phyloP scores from a whole-genome alignment of 495 filamentous ascomycete genomes.

The Wilcoxina mikolae region DNA sequence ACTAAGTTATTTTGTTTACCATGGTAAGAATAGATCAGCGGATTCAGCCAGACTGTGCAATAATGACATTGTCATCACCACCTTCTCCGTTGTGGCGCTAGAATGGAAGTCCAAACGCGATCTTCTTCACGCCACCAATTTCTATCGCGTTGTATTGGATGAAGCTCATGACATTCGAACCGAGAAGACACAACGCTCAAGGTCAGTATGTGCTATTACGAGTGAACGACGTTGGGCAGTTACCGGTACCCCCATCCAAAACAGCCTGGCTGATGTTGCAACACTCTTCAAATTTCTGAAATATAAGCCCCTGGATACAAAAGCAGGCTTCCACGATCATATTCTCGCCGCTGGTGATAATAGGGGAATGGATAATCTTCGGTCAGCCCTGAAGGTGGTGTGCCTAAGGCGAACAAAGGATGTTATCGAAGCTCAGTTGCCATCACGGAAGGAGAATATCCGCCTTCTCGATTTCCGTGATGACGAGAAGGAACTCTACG shows the following conservation, averaged over 20 bases:
- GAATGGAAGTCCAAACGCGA: slow-evolving; percentile 41
- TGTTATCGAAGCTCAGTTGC: slow-evolving; percentile 46
- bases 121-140: slow-evolving; percentile 61
- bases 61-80: slow-evolving; percentile 32
- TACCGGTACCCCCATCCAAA: slow-evolving; percentile 87
- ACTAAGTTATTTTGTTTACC: neutral
- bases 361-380: slow-evolving; percentile 10
- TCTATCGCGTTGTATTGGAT: slow-evolving; percentile 92
- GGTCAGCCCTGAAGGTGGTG: slow-evolving; percentile 8
- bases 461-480: slow-evolving; percentile 43
- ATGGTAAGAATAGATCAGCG: neutral
- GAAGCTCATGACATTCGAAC: slow-evolving; percentile 91
- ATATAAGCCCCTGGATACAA: slow-evolving; percentile 67
- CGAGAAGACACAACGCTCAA: slow-evolving; percentile 57
- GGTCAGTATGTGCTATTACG: slow-evolving; percentile 59
- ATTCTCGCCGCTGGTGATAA: slow-evolving; percentile 42
- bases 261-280: slow-evolving; percentile 73
- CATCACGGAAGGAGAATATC: slow-evolving; percentile 54
- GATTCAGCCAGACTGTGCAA: neutral
- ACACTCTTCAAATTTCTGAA: slow-evolving; percentile 75
- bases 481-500: slow-evolving; percentile 38
- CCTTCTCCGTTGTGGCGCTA: slow-evolving; percentile 31
- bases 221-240: slow-evolving; percentile 81
- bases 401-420: slow-evolving; percentile 71
- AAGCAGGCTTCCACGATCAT: slow-evolving; percentile 51